Percentiles rank a stretch among this genome's conserved stretches.
phyloP scores from a whole-genome alignment of 768 basidiomycete species.

The Russula dissimulans region DNA sequence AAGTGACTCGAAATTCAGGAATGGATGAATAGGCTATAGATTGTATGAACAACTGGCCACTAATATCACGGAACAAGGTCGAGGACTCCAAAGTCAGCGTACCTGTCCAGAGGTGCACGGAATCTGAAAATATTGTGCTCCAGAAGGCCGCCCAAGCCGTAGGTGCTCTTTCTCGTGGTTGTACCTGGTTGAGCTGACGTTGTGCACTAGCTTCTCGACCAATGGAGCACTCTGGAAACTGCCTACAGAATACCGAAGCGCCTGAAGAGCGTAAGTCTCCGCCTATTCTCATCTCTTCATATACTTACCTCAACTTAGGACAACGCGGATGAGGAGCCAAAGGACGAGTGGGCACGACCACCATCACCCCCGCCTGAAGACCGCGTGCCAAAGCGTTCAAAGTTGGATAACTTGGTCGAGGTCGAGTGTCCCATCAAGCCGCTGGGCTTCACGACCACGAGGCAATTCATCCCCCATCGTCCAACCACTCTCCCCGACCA shows the following conservation, averaged over 20 bases:
- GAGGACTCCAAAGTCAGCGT: conserved; percentile 62
- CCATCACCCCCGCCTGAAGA: conserved; percentile 11
- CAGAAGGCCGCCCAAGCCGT: conserved; percentile 58
- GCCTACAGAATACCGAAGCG: conserved; percentile 85
- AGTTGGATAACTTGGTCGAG: conserved; percentile 15
- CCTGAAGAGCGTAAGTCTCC: conserved; percentile 31
- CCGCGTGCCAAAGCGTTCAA: conserved; percentile 21
- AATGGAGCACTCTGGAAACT: conserved; percentile 72
- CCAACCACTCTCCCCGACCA: background rate
- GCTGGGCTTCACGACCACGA: conserved; percentile 16
- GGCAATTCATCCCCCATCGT: background rate
- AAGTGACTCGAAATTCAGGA: background rate
- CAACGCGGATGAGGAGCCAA: conserved; percentile 21
- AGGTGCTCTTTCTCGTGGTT: conserved; percentile 3
- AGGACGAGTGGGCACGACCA: background rate
- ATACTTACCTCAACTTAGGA: conserved; percentile 17
- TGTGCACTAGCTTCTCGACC: conserved; percentile 51
- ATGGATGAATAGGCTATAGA: conserved; percentile 41
- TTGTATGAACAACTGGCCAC: conserved; percentile 69
- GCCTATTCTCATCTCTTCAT: background rate
- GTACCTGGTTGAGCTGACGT: background rate
- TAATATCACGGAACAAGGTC: conserved; percentile 83
- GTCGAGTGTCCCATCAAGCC: conserved; percentile 22
- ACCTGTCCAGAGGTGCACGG: conserved; percentile 46
- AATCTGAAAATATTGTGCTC: conserved; percentile 48